Percentiles rank a stretch among this genome's conserved stretches.
Conservation (phyloP, 768 basidiomycete genomes). For the Phlebiopsis flavidoalba region DNA sequence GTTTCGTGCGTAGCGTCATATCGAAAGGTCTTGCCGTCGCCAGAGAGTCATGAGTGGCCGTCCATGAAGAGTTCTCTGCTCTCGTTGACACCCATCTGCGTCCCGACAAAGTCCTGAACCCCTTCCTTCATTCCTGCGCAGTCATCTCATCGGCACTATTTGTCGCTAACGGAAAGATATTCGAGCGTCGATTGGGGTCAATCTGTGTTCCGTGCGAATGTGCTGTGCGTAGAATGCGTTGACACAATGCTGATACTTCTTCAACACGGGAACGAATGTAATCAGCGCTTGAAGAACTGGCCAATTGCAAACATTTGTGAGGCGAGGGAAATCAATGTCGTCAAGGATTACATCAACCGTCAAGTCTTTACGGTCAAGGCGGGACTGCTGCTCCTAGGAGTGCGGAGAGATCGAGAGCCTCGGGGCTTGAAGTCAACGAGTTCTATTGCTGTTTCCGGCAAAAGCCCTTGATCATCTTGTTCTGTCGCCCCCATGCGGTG, state of each 20-base stretch:
- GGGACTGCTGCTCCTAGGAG: background rate
- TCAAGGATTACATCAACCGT: conserved; percentile 1
- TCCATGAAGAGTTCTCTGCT: background rate
- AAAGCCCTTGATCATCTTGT: conserved; percentile 18
- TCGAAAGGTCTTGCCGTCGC: conserved; percentile 17
- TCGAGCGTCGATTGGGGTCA: background rate
- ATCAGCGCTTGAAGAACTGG: conserved; percentile 9
- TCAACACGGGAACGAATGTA: conserved; percentile 6
- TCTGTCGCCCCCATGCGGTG: conserved; percentile 5
- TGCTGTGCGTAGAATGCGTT: background rate
- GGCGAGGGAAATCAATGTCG: conserved; percentile 8
- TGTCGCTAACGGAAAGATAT: conserved; percentile 9
- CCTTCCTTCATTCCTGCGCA: conserved; percentile 10
- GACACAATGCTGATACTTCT: background rate
- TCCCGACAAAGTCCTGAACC: conserved; percentile 4
- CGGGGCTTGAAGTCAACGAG: conserved; percentile 5
- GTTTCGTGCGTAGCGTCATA: background rate
- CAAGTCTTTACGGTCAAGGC: conserved; percentile 1
- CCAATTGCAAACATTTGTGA: background rate
- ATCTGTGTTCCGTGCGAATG: conserved; percentile 1
- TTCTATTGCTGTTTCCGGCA: conserved; percentile 10
- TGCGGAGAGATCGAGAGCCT: conserved; percentile 8
- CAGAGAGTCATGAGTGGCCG: conserved; percentile 5
- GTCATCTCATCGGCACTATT: conserved; percentile 12
- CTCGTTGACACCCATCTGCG: conserved; percentile 6